Conservation (phyloP, 139 green algal genomes). For the Ulvella scutata region DNA sequence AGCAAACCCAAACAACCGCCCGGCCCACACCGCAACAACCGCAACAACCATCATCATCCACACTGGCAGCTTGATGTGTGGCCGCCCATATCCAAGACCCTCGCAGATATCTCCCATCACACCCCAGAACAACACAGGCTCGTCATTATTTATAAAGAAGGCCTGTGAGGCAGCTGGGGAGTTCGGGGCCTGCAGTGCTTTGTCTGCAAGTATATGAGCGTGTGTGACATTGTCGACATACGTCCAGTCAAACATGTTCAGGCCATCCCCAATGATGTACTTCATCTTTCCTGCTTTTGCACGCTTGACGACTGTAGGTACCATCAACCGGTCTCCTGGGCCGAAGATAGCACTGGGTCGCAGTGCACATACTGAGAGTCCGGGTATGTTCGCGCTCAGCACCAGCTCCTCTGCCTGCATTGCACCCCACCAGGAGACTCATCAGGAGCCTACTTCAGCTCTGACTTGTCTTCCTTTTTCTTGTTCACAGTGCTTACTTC, state of each 20-base stretch:
- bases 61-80: conserved; percentile 44
- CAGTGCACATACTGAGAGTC: conserved; percentile 46
- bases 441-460: no score
- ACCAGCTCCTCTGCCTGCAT: conserved; percentile 57
- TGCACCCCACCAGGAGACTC: no score
- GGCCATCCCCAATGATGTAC: conserved; percentile 70
- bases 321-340: conserved; percentile 60
- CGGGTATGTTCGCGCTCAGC: conserved; percentile 40
- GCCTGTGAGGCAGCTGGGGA: conserved; percentile 37
- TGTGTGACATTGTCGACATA: conserved; percentile 83
- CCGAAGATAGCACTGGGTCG: conserved; percentile 79
- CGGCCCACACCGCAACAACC: conserved; percentile 49
- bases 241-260: conserved; percentile 75
- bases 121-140: conserved; percentile 63
- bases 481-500: no score
- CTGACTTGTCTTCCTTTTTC: no score
- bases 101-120: conserved; percentile 72
- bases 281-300: conserved; percentile 69
- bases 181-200: neutral
- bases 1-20: conserved; percentile 36
- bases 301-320: conserved; percentile 44
- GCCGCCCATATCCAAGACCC: conserved; percentile 54
- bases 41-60: conserved; percentile 56
- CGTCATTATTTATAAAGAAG: conserved; percentile 82
- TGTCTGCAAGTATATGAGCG: conserved; percentile 34